These are phyloP conservation scores for Ustilago loliicola DNA, from an alignment of 1,284 basidiomycete genomes.

Conservation along the genomic window DNA sequence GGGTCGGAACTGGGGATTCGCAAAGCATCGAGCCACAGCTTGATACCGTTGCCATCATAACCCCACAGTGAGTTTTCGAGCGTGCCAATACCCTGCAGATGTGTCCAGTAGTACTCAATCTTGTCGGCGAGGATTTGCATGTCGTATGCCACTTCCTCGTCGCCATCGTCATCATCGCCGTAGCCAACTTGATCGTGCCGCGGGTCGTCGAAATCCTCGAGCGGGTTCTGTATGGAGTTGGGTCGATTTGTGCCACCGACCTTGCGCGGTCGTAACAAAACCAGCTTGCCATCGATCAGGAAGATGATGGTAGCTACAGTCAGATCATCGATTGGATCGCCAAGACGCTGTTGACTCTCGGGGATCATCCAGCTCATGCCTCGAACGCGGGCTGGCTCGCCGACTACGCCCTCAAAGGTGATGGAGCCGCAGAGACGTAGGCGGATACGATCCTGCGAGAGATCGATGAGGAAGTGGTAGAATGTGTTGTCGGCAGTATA, in stretches of 20 bases:
- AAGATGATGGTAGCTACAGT: conserved; percentile 95
- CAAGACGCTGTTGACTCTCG: conserved; percentile 88
- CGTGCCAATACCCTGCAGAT: conserved; percentile 89
- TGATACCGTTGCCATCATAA: conserved; percentile 88
- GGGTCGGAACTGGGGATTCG: conserved; percentile 76
- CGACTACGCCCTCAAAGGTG: conserved; percentile 90
- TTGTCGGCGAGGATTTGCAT: conserved; percentile 95
- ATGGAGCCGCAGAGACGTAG: conserved; percentile 92
- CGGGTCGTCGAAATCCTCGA: conserved; percentile 32
- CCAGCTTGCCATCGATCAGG: conserved; percentile 92
- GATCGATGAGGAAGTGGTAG: conserved; percentile 90
- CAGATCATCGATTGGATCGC: conserved; percentile 93
- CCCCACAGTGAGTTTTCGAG: conserved; percentile 98
- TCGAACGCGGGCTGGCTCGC: conserved; percentile 84
- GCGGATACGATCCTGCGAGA: conserved; percentile 84
- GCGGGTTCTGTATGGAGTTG: conserved; percentile 5
- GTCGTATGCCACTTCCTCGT: conserved; percentile 94
- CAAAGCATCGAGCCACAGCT: conserved; percentile 95
- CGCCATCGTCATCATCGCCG: conserved; percentile 73
- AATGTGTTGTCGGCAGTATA: conserved; percentile 97
- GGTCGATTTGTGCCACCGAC: conserved; percentile 11
- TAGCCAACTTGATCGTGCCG: conserved; percentile 18
- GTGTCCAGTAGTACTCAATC: conserved; percentile 99
- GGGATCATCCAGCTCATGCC: conserved; percentile 98
- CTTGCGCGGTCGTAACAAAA: conserved; percentile 77